Conservation (phyloP, 2,329 filamentous ascomycete genomes). For the Xylariaceae sp. region DNA sequence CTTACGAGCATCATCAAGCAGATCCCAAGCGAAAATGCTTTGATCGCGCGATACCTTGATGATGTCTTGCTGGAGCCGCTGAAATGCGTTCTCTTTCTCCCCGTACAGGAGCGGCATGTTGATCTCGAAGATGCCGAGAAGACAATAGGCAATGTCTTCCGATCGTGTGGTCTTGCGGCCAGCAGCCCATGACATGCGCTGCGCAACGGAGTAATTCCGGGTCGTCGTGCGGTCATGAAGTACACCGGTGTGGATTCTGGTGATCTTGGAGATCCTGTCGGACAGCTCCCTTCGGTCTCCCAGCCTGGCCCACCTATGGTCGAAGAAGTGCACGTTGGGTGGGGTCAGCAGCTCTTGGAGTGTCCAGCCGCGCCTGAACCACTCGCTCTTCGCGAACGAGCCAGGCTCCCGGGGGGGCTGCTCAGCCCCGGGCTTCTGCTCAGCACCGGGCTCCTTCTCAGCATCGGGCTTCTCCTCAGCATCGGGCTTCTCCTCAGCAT, state of each 20-base stretch:
- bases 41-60: conserved; percentile 21
- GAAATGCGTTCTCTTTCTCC: conserved; percentile 25
- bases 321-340: conserved; percentile 14
- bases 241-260: conserved; percentile 13
- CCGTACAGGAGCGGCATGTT: conserved; percentile 38
- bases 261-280: conserved; percentile 5
- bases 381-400: conserved; percentile 12
- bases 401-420: neutral
- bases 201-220: conserved; percentile 21
- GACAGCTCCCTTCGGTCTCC: conserved; percentile 8
- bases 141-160: conserved; percentile 37
- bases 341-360: conserved; percentile 20
- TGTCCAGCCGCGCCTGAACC: conserved; percentile 22
- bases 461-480: too few species aligned
- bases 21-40: conserved; percentile 23
- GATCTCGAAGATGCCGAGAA: conserved; percentile 36
- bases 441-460: too few species aligned
- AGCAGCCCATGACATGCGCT: conserved; percentile 34
- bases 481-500: too few species aligned
- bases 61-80: conserved; percentile 28
- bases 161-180: conserved; percentile 22
- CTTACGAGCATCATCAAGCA: neutral
- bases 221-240: conserved; percentile 12
- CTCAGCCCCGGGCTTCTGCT: too few species aligned
- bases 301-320: conserved; percentile 8